Evolutionary conservation across 768 basidiomycete species (phyloP).

Genomic region (Phanerochaete carnosa): DNA sequence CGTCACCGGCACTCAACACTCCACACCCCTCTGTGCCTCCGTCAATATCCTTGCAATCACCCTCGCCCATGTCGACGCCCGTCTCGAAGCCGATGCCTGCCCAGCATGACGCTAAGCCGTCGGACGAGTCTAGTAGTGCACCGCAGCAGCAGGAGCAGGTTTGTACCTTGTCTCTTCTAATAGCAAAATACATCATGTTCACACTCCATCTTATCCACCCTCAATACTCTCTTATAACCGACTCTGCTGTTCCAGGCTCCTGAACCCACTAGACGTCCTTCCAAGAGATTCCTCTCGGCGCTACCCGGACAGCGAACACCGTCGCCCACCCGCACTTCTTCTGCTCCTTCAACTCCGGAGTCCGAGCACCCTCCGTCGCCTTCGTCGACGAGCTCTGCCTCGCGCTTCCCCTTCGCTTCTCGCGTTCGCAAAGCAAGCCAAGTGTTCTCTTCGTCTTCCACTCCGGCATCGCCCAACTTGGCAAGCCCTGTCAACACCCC

Average conservation of each 20-base stretch:
- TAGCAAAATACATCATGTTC: neutral
- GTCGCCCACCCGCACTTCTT: slow-evolving; percentile 17
- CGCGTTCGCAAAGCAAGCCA: slow-evolving; percentile 17
- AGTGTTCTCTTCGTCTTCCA: slow-evolving; percentile 9
- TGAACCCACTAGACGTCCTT: slow-evolving; percentile 21
- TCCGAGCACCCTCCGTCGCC: slow-evolving; percentile 16
- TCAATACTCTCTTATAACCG: neutral
- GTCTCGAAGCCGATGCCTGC: slow-evolving; percentile 6
- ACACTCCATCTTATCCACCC: neutral
- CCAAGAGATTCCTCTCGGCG: slow-evolving; percentile 22
- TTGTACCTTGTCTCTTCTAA: slow-evolving; percentile 14
- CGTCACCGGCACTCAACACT: slow-evolving; percentile 3
- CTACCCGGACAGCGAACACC: slow-evolving; percentile 26
- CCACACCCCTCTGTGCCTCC: slow-evolving; percentile 15
- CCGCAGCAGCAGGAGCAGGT: slow-evolving; percentile 24
- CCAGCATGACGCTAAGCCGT: neutral
- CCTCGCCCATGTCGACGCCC: slow-evolving; percentile 7
- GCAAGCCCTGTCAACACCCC: slow-evolving; percentile 9
- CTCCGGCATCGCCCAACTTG: slow-evolving; percentile 13
- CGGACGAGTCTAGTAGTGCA: neutral
- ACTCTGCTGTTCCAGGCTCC: slow-evolving; percentile 17
- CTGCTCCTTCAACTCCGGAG: slow-evolving; percentile 4
- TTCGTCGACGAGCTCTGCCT: slow-evolving; percentile 18
- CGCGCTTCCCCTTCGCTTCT: slow-evolving; percentile 18
- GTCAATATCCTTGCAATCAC: slow-evolving; percentile 6